A percentile compares a stretch with the other conserved stretches of the same genome.
phyloP scores from a whole-genome alignment of 805 yeast species.

The Cyberlindnera lachancei region DNA sequence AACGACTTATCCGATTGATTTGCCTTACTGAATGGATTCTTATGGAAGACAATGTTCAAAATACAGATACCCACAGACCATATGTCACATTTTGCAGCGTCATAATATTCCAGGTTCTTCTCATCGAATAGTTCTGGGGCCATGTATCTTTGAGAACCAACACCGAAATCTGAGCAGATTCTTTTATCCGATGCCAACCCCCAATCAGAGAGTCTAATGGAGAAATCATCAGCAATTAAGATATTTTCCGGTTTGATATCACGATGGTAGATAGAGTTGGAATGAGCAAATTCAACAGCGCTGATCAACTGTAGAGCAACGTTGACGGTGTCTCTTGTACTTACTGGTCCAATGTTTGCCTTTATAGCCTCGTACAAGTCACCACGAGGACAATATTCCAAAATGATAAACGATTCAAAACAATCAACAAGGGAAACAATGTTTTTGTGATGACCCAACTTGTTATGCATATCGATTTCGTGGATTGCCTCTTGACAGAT shows the following conservation, averaged over 20 bases:
- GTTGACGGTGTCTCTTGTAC: constrained; percentile 36
- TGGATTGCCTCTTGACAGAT: constrained; percentile 53
- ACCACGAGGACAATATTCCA: constrained; percentile 85
- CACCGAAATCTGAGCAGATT: constrained; percentile 66
- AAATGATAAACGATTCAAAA: constrained; percentile 61
- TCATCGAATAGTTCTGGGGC: constrained; percentile 84
- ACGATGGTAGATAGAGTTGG: constrained; percentile 65
- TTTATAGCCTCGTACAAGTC: constrained; percentile 79
- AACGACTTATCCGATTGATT: constrained; percentile 75
- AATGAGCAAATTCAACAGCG: constrained; percentile 73
- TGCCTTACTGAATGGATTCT: constrained; percentile 81
- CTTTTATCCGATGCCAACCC: constrained; percentile 53
- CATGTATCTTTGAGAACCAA: constrained; percentile 90
- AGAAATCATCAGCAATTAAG: constrained; percentile 45
- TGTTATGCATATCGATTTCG: constrained; percentile 59
- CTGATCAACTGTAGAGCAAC: constrained; percentile 58
- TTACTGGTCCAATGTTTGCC: constrained; percentile 47
- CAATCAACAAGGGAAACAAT: constrained; percentile 54
- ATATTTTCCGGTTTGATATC: constrained; percentile 79
- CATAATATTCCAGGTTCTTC: constrained; percentile 48
- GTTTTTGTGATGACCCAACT: constrained; percentile 50
- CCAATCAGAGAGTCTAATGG: constrained; percentile 67
- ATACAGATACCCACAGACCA: constrained; percentile 88
- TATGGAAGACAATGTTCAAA: constrained; percentile 78
- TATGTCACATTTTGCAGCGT: constrained; percentile 75